Evolutionary conservation across 305 asterid genomes (phyloP).

Genomic region (Fraxinus dipetala): DNA sequence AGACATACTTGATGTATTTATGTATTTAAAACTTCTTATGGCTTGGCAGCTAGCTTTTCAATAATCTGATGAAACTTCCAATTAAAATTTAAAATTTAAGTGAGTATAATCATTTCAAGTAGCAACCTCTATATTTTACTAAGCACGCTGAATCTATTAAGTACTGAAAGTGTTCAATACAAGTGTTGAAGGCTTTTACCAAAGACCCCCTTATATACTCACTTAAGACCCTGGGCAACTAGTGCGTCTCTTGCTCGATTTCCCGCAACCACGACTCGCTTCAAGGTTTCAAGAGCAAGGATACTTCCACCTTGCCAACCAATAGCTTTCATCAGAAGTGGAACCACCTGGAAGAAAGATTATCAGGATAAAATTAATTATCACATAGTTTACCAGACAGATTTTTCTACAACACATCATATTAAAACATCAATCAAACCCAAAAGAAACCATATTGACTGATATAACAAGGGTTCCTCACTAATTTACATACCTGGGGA

Average conservation of each 20-base stretch:
- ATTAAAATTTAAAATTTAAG: not conserved
- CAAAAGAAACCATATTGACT: not conserved
- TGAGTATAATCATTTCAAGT: not conserved
- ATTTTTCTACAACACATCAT: conserved; percentile 1
- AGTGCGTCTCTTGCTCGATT: conserved; percentile 98
- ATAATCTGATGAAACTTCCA: not conserved
- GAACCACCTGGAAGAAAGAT: conserved; percentile 72
- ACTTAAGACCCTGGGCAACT: conserved; percentile 99
- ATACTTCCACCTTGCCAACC: conserved; percentile 99
- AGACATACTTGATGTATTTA: not conserved
- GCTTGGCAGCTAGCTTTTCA: not conserved
- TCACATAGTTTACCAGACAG: conserved; percentile 1
- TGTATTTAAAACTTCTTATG: not conserved
- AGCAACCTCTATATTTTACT: not conserved
- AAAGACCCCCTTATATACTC: conserved; percentile 28
- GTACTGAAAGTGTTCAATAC: not conserved
- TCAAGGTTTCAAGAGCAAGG: conserved; percentile 96
- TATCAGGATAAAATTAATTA: conserved; percentile 18
- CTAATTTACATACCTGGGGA: conserved; percentile 62
- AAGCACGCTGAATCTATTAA: not conserved
- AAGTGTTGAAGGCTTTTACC: not conserved
- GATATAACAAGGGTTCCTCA: not conserved
- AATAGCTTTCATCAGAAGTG: conserved; percentile 96
- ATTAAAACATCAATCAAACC: conserved; percentile 1
- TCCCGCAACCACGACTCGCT: conserved; percentile 95